These are phyloP conservation scores for Neurospora sp. DNA, from an alignment of 495 filamentous ascomycete species.

Conservation along the genomic window DNA sequence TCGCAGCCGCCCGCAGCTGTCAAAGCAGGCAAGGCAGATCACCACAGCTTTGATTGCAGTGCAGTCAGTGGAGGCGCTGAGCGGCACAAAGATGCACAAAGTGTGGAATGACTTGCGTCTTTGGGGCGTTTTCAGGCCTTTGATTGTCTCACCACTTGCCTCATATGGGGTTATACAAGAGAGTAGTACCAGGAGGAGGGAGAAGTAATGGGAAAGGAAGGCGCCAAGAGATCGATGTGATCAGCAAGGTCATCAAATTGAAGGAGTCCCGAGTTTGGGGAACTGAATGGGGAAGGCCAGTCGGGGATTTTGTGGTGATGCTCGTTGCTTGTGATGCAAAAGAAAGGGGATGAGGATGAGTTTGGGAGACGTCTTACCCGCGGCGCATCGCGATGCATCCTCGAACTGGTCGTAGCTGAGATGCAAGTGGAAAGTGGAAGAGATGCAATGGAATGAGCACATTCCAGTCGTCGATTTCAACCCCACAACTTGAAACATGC, in stretches of 20 bases:
- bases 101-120: background rate
- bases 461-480: background rate
- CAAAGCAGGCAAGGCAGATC: background rate
- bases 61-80: background rate
- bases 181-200: background rate
- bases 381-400: too few relatives aligned
- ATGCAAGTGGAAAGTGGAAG: background rate
- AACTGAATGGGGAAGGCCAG: background rate
- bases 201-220: background rate
- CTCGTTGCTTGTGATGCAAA: too few relatives aligned
- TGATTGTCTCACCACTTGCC: background rate
- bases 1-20: background rate
- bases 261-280: too few relatives aligned
- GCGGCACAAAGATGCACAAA: background rate
- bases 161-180: background rate
- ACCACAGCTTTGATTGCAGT: background rate
- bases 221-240: background rate
- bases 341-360: too few relatives aligned
- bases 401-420: too few relatives aligned
- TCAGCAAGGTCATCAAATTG: too few relatives aligned
- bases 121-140: background rate
- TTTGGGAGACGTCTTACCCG: too few relatives aligned
- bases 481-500: background rate
- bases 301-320: background rate
- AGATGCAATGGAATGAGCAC: background rate